These are phyloP conservation scores for Sphaerulina vaccinii DNA, from an alignment of 2,329 filamentous ascomycete genomes.

Conservation along the genomic window DNA sequence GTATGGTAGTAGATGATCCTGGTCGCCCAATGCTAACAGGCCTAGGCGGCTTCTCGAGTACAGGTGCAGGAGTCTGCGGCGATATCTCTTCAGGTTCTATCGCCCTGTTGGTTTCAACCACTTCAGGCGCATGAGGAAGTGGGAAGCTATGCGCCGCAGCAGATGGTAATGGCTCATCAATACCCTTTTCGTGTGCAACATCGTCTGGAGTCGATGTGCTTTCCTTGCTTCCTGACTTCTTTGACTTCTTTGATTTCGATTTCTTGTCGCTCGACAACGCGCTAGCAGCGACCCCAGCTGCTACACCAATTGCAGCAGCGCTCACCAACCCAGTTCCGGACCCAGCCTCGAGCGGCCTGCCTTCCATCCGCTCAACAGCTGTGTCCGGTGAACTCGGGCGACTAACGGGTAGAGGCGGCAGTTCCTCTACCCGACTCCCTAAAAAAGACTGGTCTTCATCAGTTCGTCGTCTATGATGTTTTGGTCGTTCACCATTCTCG, in stretches of 20 bases:
- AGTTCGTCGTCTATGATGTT: constrained; percentile 26
- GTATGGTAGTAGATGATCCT: constrained; percentile 38
- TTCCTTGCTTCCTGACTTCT: not conserved
- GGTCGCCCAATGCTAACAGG: constrained; percentile 15
- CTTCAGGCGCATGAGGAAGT: not conserved
- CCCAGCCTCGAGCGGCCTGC: constrained; percentile 35
- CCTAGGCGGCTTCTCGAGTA: constrained; percentile 6
- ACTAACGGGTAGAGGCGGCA: constrained; percentile 47
- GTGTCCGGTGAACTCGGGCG: constrained; percentile 28
- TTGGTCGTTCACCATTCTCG: constrained; percentile 22
- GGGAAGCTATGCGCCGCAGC: constrained; percentile 8
- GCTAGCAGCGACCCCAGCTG: constrained; percentile 10
- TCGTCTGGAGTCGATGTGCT: not conserved
- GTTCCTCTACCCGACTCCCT: constrained; percentile 62
- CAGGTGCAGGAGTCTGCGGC: constrained; percentile 6
- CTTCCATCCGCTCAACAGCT: constrained; percentile 35
- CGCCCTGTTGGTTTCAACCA: not conserved
- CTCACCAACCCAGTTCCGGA: constrained; percentile 28
- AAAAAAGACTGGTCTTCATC: constrained; percentile 58
- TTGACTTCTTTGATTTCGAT: not conserved
- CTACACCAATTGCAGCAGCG: constrained; percentile 15
- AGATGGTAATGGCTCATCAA: constrained; percentile 4
- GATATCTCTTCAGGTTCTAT: not conserved
- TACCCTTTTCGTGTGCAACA: not conserved
- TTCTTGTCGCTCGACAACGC: constrained; percentile 9